These are phyloP conservation scores for Eurotiales sp. DNA, from an alignment of 2,329 filamentous ascomycete genomes.

Conservation along the genomic window DNA sequence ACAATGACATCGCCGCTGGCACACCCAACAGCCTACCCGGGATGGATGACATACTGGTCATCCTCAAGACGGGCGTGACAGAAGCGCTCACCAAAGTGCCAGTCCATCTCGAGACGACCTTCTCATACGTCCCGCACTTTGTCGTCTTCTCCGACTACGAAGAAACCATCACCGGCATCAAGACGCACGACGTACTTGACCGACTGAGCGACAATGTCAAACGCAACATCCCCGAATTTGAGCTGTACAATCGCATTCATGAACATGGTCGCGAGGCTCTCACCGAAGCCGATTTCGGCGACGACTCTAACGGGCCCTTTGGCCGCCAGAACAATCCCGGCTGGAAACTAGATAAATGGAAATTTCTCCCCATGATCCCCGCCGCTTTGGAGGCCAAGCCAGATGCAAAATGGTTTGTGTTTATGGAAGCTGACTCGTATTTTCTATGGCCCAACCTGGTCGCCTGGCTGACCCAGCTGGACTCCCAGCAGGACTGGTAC, in stretches of 20 bases:
- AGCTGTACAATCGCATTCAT: conserved; percentile 49
- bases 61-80: conserved; percentile 57
- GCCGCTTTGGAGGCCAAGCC: conserved; percentile 43
- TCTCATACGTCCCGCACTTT: conserved; percentile 53
- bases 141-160: conserved; percentile 58
- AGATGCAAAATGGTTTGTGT: conserved; percentile 56
- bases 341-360: conserved; percentile 57
- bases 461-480: conserved; percentile 50
- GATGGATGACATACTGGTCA: conserved; percentile 52
- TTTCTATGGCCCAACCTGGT: conserved; percentile 52
- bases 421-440: conserved; percentile 58
- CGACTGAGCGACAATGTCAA: conserved; percentile 40
- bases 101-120: conserved; percentile 51
- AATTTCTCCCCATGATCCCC: conserved; percentile 54
- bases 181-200: conserved; percentile 49
- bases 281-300: conserved; percentile 30
- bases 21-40: conserved; percentile 27
- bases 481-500: conserved; percentile 48
- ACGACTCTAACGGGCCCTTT: conserved; percentile 35
- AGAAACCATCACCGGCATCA: conserved; percentile 48
- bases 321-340: conserved; percentile 46
- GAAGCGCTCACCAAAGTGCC: conserved; percentile 55
- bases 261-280: conserved; percentile 41
- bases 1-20: not conserved
- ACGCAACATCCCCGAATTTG: conserved; percentile 45